Percentiles rank a stretch among this genome's conserved stretches.
Evolutionary conservation across 345 rosid species (phyloP).

Genomic region (Aurinia saxatilis): DNA sequence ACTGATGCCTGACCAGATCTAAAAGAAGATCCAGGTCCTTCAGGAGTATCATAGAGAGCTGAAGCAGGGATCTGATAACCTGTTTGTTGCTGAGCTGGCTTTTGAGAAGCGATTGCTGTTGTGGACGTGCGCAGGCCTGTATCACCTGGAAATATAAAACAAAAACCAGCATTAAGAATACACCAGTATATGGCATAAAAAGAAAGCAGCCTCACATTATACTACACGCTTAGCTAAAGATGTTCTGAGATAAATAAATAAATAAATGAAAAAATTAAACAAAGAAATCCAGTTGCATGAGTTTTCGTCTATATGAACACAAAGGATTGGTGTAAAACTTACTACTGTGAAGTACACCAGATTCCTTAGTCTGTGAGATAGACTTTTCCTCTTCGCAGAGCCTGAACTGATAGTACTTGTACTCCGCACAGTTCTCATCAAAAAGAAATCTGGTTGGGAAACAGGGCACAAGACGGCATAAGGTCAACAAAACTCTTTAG

Average conservation of each 20-base stretch:
- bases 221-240: not conserved
- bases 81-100: conserved; percentile 46
- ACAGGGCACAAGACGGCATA: conserved; percentile 1
- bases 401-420: conserved; percentile 69
- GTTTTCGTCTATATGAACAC: not conserved
- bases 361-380: conserved; percentile 44
- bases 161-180: conserved; percentile 1
- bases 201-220: no score
- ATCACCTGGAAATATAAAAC: conserved; percentile 34
- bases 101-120: conserved; percentile 34
- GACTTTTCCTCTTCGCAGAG: conserved; percentile 78
- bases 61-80: conserved; percentile 86
- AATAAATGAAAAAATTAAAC: not conserved
- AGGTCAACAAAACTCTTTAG: not conserved
- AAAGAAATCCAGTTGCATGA: not conserved
- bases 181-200: not conserved
- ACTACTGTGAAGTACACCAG: conserved; percentile 47
- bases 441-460: conserved; percentile 63
- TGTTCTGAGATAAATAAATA: not conserved
- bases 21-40: conserved; percentile 37
- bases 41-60: conserved; percentile 65
- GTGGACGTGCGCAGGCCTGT: conserved; percentile 41
- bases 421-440: conserved; percentile 73
- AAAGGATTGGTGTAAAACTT: not conserved
- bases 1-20: conserved; percentile 31